A percentile compares a stretch with the other conserved stretches of the same genome.
phyloP scores from a whole-genome alignment of 768 basidiomycete genomes.

The Sporobolomyces roseus region DNA sequence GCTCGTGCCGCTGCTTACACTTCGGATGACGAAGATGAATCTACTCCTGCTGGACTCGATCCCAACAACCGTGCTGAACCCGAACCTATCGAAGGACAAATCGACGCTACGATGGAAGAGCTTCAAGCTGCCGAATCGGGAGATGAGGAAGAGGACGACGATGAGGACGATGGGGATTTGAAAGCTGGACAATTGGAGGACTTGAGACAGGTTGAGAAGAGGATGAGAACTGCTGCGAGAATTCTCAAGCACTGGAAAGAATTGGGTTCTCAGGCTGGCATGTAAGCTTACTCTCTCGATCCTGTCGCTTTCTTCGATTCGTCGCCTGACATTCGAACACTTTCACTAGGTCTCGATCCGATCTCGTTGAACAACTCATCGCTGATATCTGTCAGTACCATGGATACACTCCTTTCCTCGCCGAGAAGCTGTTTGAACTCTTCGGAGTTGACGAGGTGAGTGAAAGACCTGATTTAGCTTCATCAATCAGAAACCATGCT shows the following conservation, averaged over 20 bases:
- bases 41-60: conserved; percentile 25
- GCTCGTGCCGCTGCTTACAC: conserved; percentile 37
- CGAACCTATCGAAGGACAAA: conserved; percentile 32
- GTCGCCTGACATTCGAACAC: neutral
- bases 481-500: too few relatives aligned
- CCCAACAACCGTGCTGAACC: conserved; percentile 17
- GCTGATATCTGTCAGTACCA: conserved; percentile 91
- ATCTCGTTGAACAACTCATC: conserved; percentile 81
- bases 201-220: conserved; percentile 67
- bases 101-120: conserved; percentile 46
- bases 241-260: conserved; percentile 69
- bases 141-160: conserved; percentile 56
- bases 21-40: conserved; percentile 29
- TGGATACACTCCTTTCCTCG: conserved; percentile 92
- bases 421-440: conserved; percentile 87
- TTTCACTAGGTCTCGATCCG: conserved; percentile 67
- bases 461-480: too few relatives aligned
- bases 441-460: conserved; percentile 87
- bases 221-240: conserved; percentile 73
- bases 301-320: neutral
- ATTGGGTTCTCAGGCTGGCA: conserved; percentile 60
- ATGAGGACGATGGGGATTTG: conserved; percentile 58
- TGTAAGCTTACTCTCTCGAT: conserved; percentile 54
- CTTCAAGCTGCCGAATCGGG: conserved; percentile 48
- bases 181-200: conserved; percentile 67